These are phyloP conservation scores for Delonix regia DNA, from an alignment of 306 rosid genomes.

Conservation along the genomic window DNA sequence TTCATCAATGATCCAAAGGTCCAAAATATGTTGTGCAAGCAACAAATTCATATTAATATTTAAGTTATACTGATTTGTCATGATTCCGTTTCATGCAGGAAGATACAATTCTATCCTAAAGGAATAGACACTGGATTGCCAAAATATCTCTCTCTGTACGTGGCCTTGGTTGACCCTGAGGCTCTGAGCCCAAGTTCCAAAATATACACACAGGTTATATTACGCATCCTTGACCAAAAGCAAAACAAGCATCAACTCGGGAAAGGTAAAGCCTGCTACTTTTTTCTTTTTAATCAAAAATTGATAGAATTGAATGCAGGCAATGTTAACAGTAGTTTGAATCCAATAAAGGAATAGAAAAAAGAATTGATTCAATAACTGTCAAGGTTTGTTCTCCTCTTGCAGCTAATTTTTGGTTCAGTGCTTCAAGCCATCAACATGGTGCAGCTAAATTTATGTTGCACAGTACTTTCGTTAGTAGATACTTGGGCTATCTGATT, in stretches of 20 bases:
- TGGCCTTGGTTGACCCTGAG: conserved; percentile 52
- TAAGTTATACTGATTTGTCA: too few relatives aligned
- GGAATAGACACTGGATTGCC: conserved; percentile 47
- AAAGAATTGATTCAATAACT: background rate
- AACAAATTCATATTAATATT: too few relatives aligned
- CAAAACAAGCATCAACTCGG: conserved; percentile 26
- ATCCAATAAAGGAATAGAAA: background rate
- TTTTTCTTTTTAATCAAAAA: background rate
- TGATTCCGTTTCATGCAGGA: conserved; percentile 50
- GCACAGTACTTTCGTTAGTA: conserved; percentile 26
- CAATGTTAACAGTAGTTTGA: background rate
- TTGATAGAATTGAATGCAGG: background rate
- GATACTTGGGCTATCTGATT: too few relatives aligned
- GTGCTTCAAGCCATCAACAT: conserved; percentile 26
- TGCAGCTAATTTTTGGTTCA: too few relatives aligned
- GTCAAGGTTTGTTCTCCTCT: background rate
- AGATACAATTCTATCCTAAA: conserved; percentile 60
- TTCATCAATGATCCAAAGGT: too few relatives aligned
- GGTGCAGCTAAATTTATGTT: conserved; percentile 49
- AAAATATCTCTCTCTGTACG: conserved; percentile 45
- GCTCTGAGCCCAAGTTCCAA: conserved; percentile 45
- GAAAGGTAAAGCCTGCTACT: conserved; percentile 50
- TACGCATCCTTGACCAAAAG: conserved; percentile 53
- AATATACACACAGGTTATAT: conserved; percentile 49
- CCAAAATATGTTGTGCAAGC: too few relatives aligned